Conservation (phyloP, 2,329 filamentous ascomycete species). For the Claviceps sorghi region DNA sequence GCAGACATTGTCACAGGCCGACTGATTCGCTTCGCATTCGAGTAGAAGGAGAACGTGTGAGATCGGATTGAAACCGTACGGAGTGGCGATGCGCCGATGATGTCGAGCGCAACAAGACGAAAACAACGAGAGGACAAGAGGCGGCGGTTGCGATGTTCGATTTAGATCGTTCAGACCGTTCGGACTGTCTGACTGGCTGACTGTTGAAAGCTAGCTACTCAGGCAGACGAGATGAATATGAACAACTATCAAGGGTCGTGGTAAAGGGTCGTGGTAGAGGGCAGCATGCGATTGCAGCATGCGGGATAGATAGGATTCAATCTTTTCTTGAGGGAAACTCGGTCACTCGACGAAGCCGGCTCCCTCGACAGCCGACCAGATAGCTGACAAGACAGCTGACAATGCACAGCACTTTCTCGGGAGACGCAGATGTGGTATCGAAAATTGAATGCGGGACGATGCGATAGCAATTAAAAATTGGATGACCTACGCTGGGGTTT, state of each 20-base stretch:
- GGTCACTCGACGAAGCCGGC: not conserved
- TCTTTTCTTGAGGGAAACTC: not conserved
- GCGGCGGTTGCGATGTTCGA: not conserved
- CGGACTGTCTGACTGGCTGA: not conserved
- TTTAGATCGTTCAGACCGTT: not conserved
- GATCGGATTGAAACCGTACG: not conserved
- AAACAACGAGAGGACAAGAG: not conserved
- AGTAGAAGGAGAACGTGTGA: not conserved
- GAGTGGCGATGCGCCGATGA: not conserved
- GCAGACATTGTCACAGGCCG: conserved; percentile 19
- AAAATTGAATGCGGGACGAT: not conserved
- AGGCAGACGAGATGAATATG: not conserved
- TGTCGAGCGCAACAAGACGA: not conserved
- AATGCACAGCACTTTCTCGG: conserved; percentile 1
- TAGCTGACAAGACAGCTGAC: not conserved
- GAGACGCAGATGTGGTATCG: not conserved
- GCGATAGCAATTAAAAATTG: not conserved
- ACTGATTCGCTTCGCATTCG: not conserved
- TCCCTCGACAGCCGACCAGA: not conserved
- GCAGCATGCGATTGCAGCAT: not conserved
- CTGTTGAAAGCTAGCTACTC: no score
- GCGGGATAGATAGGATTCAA: not conserved
- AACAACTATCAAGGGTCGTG: not conserved
- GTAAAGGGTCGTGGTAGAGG: not conserved
- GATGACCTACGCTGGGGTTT: conserved; percentile 5